Base-by-base conservation (phyloP, 768 basidiomycete genomes). In the Melanogaster broomeanus region DNA sequence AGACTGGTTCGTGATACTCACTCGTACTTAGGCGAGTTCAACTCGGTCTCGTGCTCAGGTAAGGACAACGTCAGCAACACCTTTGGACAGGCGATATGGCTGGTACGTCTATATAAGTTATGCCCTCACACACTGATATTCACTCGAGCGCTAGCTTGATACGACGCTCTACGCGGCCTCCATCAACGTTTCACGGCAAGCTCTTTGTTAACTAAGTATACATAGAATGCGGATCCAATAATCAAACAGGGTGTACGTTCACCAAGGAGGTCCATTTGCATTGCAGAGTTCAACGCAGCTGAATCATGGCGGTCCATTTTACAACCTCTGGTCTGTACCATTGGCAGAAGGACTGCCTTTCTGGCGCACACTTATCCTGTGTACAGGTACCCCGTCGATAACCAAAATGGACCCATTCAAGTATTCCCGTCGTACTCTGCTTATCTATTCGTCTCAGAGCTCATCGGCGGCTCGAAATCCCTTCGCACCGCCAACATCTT, bases 31-130 rank as follows among this genome's bases (percentile, higher is more conserved):
- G 79, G 80, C 8, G 79, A 81, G 62, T 81, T 78, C 54, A 82
- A 80, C 51, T 81, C 80, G 0, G 78, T 81, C 11, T 80, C 78
- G 6, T 81, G 80, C 47, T 75, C 76, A 12, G 80, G 80, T 5
- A 74, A 68, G 44, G 71, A 74, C 49, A 73, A 72, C 39, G 76
- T 81, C 33, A 78, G 75, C 60, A 78, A 81, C 53, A 80, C 80
- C 3, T 80, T 81, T 48, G 79, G 80, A 22, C 80, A 81, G 52
- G 75, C 79, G 13, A 65, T 82, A 25, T 81, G 79, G 80, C 65
- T 81, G 43, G 66, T 79, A 22, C 72, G 79, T 51, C 57, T 11
- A 78, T 75, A 1, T 77, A 72, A 3, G 57, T 15, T 10, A 13
- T 19, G 13, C 19, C 11, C 3, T 33, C 16, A 5, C 31, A 19